Evolutionary conservation across 257 asterid genomes (phyloP).

Genomic region (Solanum megistacrolobum): DNA sequence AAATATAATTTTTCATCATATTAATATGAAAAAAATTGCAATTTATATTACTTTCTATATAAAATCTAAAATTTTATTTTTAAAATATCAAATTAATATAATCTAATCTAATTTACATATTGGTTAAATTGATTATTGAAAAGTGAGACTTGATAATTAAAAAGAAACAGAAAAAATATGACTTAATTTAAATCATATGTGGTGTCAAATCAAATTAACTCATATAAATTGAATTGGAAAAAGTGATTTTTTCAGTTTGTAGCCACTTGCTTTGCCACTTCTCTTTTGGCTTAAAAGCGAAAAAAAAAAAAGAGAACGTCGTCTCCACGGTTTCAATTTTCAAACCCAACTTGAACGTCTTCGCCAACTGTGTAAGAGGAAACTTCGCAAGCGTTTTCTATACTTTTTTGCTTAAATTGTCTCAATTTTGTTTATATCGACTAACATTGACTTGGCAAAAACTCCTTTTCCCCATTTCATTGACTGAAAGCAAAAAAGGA

Average conservation of each 20-base stretch:
- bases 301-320: neutral
- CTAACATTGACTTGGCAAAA: neutral
- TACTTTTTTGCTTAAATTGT: neutral
- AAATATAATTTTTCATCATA: too few relatives aligned
- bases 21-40: too few relatives aligned
- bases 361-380: neutral
- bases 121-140: too few relatives aligned
- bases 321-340: neutral
- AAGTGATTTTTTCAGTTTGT: too few relatives aligned
- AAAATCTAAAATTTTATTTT: too few relatives aligned
- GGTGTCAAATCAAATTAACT: neutral
- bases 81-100: too few relatives aligned
- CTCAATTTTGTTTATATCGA: neutral
- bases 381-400: neutral
- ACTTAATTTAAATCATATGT: too few relatives aligned
- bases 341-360: neutral
- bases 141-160: rapidly evolving
- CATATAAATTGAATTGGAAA: too few relatives aligned
- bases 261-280: neutral
- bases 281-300: neutral
- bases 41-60: too few relatives aligned
- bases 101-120: too few relatives aligned
- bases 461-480: neutral
- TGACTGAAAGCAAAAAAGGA: neutral
- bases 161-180: rapidly evolving